phyloP scores from a whole-genome alignment of 768 basidiomycete genomes.

The Tubosaeta brunneosetosa region DNA sequence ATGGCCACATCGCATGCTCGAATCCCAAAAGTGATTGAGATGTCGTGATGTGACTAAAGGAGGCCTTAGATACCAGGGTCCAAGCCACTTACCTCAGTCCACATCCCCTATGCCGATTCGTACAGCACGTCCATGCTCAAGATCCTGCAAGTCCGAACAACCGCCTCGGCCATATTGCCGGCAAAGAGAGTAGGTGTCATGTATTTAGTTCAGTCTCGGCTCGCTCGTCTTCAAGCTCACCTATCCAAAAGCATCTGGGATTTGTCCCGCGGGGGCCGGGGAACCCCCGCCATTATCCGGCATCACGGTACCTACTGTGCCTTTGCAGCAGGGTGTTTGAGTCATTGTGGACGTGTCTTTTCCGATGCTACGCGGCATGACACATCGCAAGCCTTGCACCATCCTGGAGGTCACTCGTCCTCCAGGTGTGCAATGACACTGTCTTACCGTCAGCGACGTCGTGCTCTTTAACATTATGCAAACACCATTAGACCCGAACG shows the following conservation, averaged over 20 bases:
- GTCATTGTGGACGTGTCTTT: background rate
- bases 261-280: background rate
- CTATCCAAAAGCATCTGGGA: background rate
- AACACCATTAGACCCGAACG: background rate
- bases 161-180: background rate
- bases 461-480: background rate
- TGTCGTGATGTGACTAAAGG: background rate
- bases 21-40: background rate
- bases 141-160: background rate
- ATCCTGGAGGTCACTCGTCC: too few species aligned
- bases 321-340: background rate
- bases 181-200: background rate
- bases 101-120: background rate
- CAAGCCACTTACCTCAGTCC: slow-evolving; percentile 5
- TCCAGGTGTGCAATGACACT: too few species aligned
- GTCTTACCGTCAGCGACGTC: background rate
- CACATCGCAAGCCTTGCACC: background rate
- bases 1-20: background rate
- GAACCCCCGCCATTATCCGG: background rate
- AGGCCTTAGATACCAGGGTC: slow-evolving; percentile 8
- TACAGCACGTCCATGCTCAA: background rate
- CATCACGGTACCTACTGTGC: background rate
- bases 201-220: background rate
- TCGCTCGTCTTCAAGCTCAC: background rate
- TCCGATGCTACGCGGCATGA: background rate